Evolutionary conservation across 1,139 yeast species (phyloP).

Genomic region (Trichomonascaceae sp.): DNA sequence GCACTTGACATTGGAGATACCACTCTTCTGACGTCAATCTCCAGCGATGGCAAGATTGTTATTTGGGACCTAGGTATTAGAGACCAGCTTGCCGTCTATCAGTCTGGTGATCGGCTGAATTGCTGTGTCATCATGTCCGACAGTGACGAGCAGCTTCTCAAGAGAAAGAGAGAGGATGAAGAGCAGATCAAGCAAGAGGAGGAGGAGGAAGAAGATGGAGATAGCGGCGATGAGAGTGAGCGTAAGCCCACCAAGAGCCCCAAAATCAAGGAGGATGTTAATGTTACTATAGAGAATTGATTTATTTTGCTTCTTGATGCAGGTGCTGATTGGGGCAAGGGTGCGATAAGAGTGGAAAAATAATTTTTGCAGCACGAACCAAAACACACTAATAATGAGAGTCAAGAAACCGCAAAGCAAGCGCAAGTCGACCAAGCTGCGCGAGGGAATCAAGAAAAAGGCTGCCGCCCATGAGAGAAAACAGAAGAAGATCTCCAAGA

Average conservation of each 20-base stretch:
- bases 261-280: too few species aligned
- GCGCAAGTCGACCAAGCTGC: conserved; percentile 80
- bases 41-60: conserved; percentile 87
- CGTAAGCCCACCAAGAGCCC: too few species aligned
- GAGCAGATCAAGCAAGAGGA: conserved; percentile 26
- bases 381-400: not conserved
- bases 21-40: conserved; percentile 55
- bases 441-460: conserved; percentile 92
- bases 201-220: conserved; percentile 1
- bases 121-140: conserved; percentile 76
- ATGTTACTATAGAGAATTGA: too few species aligned
- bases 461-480: conserved; percentile 86
- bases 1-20: conserved; percentile 28
- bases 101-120: conserved; percentile 84
- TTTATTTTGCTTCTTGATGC: too few species aligned
- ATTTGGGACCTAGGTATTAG: conserved; percentile 65
- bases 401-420: conserved; percentile 53
- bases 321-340: too few species aligned
- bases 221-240: too few species aligned
- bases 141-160: conserved; percentile 43
- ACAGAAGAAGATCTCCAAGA: conserved; percentile 68
- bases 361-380: too few species aligned
- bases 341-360: too few species aligned
- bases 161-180: conserved; percentile 37
- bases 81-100: conserved; percentile 84